phyloP scores from a whole-genome alignment of 306 rosid genomes.

The Vigna mungo region DNA sequence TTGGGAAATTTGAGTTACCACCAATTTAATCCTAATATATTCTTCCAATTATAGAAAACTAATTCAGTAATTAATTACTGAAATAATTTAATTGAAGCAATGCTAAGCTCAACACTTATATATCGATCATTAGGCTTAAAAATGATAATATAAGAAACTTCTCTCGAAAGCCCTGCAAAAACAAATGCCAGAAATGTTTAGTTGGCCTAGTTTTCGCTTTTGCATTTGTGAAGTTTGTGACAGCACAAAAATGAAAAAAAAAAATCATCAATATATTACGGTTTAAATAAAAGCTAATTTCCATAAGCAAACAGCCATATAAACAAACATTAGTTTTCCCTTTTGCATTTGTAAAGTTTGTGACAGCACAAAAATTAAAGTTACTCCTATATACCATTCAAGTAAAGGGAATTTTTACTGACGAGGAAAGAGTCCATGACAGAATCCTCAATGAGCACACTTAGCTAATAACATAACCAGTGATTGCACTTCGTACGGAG shows the following conservation, averaged over 20 bases:
- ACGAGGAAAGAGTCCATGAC: background rate
- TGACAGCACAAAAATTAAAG: background rate
- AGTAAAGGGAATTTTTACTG: background rate
- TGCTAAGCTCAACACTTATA: no score
- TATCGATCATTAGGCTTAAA: no score
- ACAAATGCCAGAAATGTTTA: constrained; percentile 23
- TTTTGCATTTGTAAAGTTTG: constrained; percentile 28
- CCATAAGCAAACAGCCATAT: background rate
- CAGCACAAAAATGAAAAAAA: background rate
- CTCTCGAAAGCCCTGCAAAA: no score
- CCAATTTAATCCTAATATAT: no score
- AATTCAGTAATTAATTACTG: no score
- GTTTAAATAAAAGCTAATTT: background rate
- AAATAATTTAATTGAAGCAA: no score
- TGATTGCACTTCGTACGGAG: constrained; percentile 30
- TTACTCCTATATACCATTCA: background rate
- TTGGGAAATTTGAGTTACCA: no score
- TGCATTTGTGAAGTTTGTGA: constrained; percentile 18
- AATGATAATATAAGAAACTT: background rate
- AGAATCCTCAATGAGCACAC: constrained; percentile 27
- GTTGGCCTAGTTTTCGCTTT: background rate
- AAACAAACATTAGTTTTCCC: constrained; percentile 19
- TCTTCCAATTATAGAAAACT: no score
- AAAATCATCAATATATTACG: background rate
- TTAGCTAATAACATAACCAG: constrained; percentile 8